Conservation (phyloP, 441 rosid species). For the Biscutella laevigata region DNA sequence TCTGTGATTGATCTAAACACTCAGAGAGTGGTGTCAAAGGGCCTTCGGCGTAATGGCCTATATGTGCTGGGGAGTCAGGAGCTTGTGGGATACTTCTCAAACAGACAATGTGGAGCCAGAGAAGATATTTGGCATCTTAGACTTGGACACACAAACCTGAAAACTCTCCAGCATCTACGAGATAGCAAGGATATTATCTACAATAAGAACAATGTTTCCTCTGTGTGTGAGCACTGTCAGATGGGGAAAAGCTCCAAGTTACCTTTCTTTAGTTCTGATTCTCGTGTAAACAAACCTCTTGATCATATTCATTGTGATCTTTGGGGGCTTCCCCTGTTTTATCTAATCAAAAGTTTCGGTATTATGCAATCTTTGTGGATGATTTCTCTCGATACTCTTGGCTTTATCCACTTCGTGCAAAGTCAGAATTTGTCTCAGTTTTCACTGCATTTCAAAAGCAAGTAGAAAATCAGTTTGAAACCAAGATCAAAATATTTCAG, state of each 20-base stretch:
- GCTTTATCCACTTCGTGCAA: background rate
- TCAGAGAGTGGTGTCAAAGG: background rate
- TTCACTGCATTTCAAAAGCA: background rate
- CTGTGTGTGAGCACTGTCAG: background rate
- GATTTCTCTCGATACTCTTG: background rate
- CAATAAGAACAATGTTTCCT: background rate
- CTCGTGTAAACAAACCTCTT: background rate
- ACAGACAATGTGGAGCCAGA: background rate
- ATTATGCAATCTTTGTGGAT: background rate
- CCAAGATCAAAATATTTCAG: background rate
- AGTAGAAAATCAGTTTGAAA: background rate
- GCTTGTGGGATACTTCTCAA: background rate
- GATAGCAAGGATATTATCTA: background rate
- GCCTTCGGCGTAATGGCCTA: background rate
- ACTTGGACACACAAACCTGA: background rate
- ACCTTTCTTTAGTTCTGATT: background rate
- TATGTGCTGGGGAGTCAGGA: background rate
- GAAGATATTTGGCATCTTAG: background rate
- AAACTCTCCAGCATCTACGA: background rate
- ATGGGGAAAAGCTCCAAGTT: background rate
- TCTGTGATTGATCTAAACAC: background rate
- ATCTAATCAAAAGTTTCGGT: too few species aligned
- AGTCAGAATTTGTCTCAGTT: background rate
- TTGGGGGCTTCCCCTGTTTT: background rate
- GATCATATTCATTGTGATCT: background rate